Evolutionary conservation across 305 asterid species (phyloP), one percentile per base, ranked within the genome.

Genomic region (Striga hermonthica): DNA sequence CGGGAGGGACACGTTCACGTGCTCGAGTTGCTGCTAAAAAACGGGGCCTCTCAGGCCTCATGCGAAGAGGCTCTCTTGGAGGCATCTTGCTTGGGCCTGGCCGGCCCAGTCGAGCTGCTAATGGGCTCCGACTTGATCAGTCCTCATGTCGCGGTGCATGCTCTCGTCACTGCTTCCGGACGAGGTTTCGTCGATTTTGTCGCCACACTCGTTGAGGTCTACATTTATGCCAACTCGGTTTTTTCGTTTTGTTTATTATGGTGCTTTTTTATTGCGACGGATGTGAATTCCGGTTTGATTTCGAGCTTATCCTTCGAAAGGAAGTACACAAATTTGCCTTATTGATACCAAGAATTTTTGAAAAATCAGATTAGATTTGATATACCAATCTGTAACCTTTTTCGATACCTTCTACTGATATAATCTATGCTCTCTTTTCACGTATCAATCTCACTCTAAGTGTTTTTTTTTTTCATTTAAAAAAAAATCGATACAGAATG

Each of bases 21-120:
- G 70, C 65, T 88, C 75, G 78, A 82, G 76, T 67, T 82, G 66
- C 75, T 88, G 58, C 55, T 88, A 40, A 72, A 76, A 11, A 84
- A 84, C 15, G 90, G 93, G 72, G 87, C 88, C 40, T 64, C 74
- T 73, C 95, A 83, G 70, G 76, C 78, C 40, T 88, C 95, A 14
- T 85, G 86, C 68, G 95, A 88, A 78, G 95, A 85, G 79, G 92
- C 93, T 36, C 69, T 88, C 74, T 69, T 85, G 79, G 95, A 88
- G 78, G 88, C 95, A 5, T 82, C 76, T 65, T 73, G 69, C 64
- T 48, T 78, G 38, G 95, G 90, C 9, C 71, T 68, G 70, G 80
- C 81, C 71, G 44, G 68, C 61, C 75, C 81, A 53, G 93, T 86
- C 58, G 83, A 83, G 68, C 75, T 83, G 60, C 88, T 87, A 61